Conservation (phyloP, 2,329 filamentous ascomycete genomes). For the Colletotrichum zoysiae region DNA sequence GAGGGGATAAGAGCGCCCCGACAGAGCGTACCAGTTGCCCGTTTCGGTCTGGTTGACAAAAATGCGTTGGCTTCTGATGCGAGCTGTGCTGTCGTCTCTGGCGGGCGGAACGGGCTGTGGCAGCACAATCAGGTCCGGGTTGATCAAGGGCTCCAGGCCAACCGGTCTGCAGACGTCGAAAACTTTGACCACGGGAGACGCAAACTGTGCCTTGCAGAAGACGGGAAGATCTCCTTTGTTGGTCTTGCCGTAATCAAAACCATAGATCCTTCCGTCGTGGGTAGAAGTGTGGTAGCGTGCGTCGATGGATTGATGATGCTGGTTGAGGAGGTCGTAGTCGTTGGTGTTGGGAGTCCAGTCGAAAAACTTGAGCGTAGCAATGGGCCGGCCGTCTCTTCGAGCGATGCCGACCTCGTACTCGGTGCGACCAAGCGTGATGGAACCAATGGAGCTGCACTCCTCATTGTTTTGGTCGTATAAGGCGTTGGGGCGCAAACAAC, state of each 20-base stretch:
- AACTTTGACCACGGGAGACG: slow-evolving; percentile 80
- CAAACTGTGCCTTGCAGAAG: slow-evolving; percentile 69
- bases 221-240: slow-evolving; percentile 59
- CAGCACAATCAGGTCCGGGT: slow-evolving; percentile 84
- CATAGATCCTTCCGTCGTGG: slow-evolving; percentile 86
- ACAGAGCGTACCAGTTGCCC: slow-evolving; percentile 96
- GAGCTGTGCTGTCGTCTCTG: slow-evolving; percentile 61
- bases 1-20: slow-evolving; percentile 85
- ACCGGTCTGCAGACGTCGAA: slow-evolving; percentile 86
- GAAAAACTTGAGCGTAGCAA: slow-evolving; percentile 91
- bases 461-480: slow-evolving; percentile 75
- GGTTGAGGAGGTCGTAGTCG: slow-evolving; percentile 86
- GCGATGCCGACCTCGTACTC: slow-evolving; percentile 93
- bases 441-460: slow-evolving; percentile 84
- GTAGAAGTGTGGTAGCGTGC: slow-evolving; percentile 89
- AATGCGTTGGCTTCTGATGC: slow-evolving; percentile 73
- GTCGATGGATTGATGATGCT: slow-evolving; percentile 85
- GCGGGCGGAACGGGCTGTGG: slow-evolving; percentile 82
- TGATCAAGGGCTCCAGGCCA: slow-evolving; percentile 70
- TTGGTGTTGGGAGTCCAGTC: slow-evolving; percentile 96
- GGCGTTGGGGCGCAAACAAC: slow-evolving; percentile 78
- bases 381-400: slow-evolving; percentile 77
- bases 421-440: slow-evolving; percentile 84
- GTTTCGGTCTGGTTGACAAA: slow-evolving; percentile 88
- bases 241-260: slow-evolving; percentile 72